Percentiles rank a stretch among this genome's conserved stretches.
These are phyloP conservation scores for Platanthera zijinensis DNA, from an alignment of 106 monocot species.

Conservation along the genomic window DNA sequence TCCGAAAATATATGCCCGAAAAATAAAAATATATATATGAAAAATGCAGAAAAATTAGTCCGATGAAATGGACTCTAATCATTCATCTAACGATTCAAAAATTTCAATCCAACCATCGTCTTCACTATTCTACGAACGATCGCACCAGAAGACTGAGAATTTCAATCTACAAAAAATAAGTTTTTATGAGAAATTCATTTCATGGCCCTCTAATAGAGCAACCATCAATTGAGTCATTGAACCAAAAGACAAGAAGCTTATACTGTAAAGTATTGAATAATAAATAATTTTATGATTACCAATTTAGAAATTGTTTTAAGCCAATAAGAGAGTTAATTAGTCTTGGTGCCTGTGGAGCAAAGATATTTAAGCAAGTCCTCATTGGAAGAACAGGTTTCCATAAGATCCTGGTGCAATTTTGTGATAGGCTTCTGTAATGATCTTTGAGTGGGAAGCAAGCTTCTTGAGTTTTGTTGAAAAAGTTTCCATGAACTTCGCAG, in stretches of 20 bases:
- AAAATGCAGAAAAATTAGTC: too few relatives aligned
- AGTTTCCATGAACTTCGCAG: constrained; percentile 71
- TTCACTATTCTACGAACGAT: too few relatives aligned
- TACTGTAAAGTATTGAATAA: not conserved
- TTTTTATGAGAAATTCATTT: too few relatives aligned
- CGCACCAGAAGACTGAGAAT: too few relatives aligned
- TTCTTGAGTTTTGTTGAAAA: constrained; percentile 78
- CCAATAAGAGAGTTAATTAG: constrained; percentile 1
- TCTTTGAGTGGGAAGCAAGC: constrained; percentile 66
- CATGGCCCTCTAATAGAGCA: too few relatives aligned
- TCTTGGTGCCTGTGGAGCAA: constrained; percentile 37
- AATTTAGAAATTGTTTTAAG: not conserved
- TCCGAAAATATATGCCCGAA: too few relatives aligned
- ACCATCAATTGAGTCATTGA: too few relatives aligned
- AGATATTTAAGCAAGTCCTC: constrained; percentile 79
- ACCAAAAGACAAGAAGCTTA: not conserved
- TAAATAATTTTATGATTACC: not conserved
- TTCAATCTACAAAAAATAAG: too few relatives aligned
- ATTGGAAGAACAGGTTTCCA: constrained; percentile 78
- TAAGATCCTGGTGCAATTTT: constrained; percentile 79
- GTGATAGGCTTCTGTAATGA: constrained; percentile 87
- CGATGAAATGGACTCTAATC: too few relatives aligned
- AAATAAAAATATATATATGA: too few relatives aligned
- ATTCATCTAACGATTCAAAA: too few relatives aligned
- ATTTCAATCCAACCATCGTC: too few relatives aligned